Conservation (phyloP, 1,284 basidiomycete species). For the Melanopsichium pennsylvanicum region DNA sequence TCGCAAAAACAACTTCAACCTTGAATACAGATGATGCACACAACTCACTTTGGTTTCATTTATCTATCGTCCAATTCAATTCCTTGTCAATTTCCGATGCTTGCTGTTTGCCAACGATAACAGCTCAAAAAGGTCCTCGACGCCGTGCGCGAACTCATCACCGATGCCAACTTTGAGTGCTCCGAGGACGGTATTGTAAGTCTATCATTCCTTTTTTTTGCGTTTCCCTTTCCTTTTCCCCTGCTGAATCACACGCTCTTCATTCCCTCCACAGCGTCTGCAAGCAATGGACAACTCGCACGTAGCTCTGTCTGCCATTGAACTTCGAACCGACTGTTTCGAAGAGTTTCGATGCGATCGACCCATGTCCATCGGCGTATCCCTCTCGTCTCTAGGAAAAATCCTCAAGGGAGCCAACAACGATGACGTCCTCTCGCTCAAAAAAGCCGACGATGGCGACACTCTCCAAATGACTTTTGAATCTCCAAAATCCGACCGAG, state of each 20-base stretch:
- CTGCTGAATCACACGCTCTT: not conserved
- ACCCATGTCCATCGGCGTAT: slow-evolving; percentile 77
- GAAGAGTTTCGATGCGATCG: slow-evolving; percentile 86
- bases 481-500: slow-evolving; percentile 86
- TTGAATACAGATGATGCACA: no score
- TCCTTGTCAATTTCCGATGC: no score
- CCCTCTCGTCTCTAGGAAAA: slow-evolving; percentile 85
- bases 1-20: not conserved
- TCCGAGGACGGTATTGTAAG: slow-evolving; percentile 89
- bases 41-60: no score
- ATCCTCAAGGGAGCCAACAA: slow-evolving; percentile 97
- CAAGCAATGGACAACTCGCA: slow-evolving; percentile 99
- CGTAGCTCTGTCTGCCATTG: slow-evolving; percentile 90
- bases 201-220: slow-evolving; percentile 44
- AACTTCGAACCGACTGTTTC: slow-evolving; percentile 68
- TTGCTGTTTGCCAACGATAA: not conserved
- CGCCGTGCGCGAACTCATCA: slow-evolving; percentile 95
- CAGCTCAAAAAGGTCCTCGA: slow-evolving; percentile 63
- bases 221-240: not conserved
- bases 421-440: slow-evolving; percentile 90
- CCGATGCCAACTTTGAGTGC: slow-evolving; percentile 98
- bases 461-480: slow-evolving; percentile 89
- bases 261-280: slow-evolving; percentile 39
- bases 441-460: slow-evolving; percentile 90
- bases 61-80: no score